Evolutionary conservation across 2,329 filamentous ascomycete species (phyloP), one percentile per base, ranked within the genome.

Genomic region (Colletotrichum spinosum): DNA sequence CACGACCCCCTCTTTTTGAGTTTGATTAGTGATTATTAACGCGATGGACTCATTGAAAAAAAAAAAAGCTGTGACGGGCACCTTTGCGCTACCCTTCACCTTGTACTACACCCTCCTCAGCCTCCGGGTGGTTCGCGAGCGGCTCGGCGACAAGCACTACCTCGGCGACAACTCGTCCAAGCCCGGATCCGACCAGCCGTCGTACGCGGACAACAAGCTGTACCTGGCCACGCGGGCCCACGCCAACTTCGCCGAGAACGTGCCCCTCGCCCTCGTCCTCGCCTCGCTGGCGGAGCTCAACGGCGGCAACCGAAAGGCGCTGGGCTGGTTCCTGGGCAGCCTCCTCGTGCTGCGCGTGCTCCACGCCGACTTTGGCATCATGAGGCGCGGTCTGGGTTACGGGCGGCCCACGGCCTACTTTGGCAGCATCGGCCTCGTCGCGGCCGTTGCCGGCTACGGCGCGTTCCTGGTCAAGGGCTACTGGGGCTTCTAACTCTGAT

Each of bases 101-200:
- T 34, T 50, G 11, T 65, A 60, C 50, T 65, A 65, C 50, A 55
- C 50, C 10, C 45, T 65, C 9, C 61, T 65, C 38, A 65, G 56
- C 33, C 13, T 65, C n/a, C 49, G 56, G 9, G 51, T 60, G 17
- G 56, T 65, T 10, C 37, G 42, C 38, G 48, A 65, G 33, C 55
- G 61, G 6, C 17, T 65, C 1, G 41, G 45, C 37, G 50, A 54
- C 5, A 25, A 60, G 17, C 56, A 60, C 12, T 65, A 65, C 34
- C 56, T 65, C 37, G 56, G 61, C 1, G 44, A 65, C 11, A 45
- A 45, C 50, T 60, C 61, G 6, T 60, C 56, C 5, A 45, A 25
- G 34, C n/a, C 41, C 48, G 42, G 38, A 8, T 6, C 61, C 17
- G 56, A 55, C 37, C 2, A 34, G 42, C 3, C 49, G 44, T n/a